Evolutionary conservation across 306 rosid genomes (phyloP), one percentile per base, ranked within the genome.

Genomic region (Pachyrhizus erosus): DNA sequence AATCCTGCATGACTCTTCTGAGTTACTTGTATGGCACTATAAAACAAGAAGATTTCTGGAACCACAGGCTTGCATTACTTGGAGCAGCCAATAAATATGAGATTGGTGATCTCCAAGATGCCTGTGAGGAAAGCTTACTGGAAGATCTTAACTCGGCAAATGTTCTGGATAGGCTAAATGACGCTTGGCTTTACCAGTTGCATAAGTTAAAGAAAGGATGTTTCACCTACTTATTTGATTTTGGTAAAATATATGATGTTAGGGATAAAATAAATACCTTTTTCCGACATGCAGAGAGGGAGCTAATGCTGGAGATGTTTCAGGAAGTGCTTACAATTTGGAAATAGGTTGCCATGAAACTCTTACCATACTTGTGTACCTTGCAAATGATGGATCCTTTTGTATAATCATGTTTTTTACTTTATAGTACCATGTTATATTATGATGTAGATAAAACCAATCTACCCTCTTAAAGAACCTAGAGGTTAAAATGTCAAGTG

Each of bases 121-220:
- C 91, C 0, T 91, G 98, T 5, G 97, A 93, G 89, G 92, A 91
- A 58, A 89, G 98, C 86, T 89, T 93, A 54, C 40, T 91, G 46
- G 98, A 91, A 87, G 97, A 93, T 86, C 93, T 91, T 26, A 90
- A 88, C 88, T 88, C 92, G 0, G 76, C 43, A 9, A 93, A 93
- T 68, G 98, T 93, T 42, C 87, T 90, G 2, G 92, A 83, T 81
- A 91, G 97, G 84, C 87, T 93, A 43, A 91, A 90, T 23, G 98
- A 93, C 42, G 92, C 97, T 5, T 87, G 90, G 90, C 79, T 91
- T 27, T 89, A 90, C 87, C 88, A 87, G 83, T 84, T 90, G 73
- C 66, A 65, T 48, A 91, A 87, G 87, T 87, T 91, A 77, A 93
- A 89, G 87, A 93, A 91, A 84, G 92, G 94, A 34, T 91, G 98